These are phyloP conservation scores for Microbotryum saponariae DNA, from an alignment of 1,284 basidiomycete species.

Conservation along the genomic window DNA sequence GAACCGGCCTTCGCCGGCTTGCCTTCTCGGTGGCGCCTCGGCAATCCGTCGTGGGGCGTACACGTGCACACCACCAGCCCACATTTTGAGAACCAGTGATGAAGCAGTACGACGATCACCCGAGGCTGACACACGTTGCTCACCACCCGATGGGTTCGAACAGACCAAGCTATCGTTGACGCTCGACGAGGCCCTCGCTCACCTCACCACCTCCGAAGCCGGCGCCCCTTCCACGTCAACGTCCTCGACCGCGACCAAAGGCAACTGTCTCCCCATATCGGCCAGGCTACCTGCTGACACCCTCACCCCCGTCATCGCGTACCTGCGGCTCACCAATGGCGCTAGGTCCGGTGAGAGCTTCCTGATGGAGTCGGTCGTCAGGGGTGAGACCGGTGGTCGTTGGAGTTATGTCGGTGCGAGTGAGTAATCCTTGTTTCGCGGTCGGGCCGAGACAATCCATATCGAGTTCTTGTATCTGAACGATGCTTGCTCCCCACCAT, in stretches of 20 bases:
- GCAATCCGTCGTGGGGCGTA: too few relatives aligned
- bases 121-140: too few relatives aligned
- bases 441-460: background rate
- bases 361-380: constrained; percentile 81
- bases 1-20: too few relatives aligned
- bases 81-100: too few relatives aligned
- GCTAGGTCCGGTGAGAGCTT: constrained; percentile 73
- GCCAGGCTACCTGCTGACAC: constrained; percentile 90
- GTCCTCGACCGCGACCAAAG: constrained; percentile 37
- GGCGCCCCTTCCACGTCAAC: constrained; percentile 1
- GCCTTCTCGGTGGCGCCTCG: too few relatives aligned
- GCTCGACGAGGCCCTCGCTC: constrained; percentile 18
- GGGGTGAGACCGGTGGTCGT: constrained; percentile 81
- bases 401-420: constrained; percentile 96
- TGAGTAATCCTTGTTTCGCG: constrained; percentile 43
- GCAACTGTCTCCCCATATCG: constrained; percentile 88
- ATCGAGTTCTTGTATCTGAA: background rate
- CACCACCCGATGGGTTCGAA: too few relatives aligned
- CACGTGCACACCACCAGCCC: too few relatives aligned
- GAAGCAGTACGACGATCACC: too few relatives aligned
- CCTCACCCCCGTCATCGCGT: constrained; percentile 93
- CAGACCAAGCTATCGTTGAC: constrained; percentile 27
- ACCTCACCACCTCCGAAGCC: constrained; percentile 17
- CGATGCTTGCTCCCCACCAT: background rate
- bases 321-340: constrained; percentile 84